A percentile compares a stretch with the other conserved stretches of the same genome.
Conservation (phyloP, 345 rosid species). For the Brassica juncea region DNA sequence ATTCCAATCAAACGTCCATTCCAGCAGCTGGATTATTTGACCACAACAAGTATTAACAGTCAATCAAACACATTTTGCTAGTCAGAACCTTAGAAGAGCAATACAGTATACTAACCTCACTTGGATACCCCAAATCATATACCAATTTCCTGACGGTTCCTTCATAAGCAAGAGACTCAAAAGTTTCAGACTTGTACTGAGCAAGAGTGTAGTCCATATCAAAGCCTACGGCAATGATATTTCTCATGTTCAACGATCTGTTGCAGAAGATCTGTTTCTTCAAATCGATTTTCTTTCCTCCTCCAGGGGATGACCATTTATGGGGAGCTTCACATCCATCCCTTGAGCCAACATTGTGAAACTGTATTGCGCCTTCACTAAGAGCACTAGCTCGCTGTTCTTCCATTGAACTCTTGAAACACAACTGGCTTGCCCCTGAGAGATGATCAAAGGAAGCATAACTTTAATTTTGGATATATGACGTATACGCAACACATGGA, state of each 20-base stretch:
- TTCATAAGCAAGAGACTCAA: conserved; percentile 89
- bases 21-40: conserved; percentile 52
- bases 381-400: conserved; percentile 34
- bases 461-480: not conserved
- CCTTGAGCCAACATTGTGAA: conserved; percentile 29
- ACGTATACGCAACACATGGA: conserved; percentile 3
- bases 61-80: not conserved
- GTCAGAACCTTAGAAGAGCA: not conserved
- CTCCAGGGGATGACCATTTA: conserved; percentile 77
- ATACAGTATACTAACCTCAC: conserved; percentile 56
- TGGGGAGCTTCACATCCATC: conserved; percentile 50
- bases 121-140: conserved; percentile 83
- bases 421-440: conserved; percentile 57
- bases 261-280: conserved; percentile 92
- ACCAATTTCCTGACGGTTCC: conserved; percentile 92
- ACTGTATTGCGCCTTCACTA: conserved; percentile 45
- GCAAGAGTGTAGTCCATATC: conserved; percentile 99
- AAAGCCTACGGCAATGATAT: conserved; percentile 86
- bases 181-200: conserved; percentile 93
- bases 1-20: conserved; percentile 87
- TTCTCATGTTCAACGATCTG: conserved; percentile 92
- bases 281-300: conserved; percentile 54
- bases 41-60: not conserved
- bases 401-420: conserved; percentile 59
- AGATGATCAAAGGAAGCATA: conserved; percentile 16